Conservation (phyloP, 768 basidiomycete species). For the Pleurotus salmoneostramineus region DNA sequence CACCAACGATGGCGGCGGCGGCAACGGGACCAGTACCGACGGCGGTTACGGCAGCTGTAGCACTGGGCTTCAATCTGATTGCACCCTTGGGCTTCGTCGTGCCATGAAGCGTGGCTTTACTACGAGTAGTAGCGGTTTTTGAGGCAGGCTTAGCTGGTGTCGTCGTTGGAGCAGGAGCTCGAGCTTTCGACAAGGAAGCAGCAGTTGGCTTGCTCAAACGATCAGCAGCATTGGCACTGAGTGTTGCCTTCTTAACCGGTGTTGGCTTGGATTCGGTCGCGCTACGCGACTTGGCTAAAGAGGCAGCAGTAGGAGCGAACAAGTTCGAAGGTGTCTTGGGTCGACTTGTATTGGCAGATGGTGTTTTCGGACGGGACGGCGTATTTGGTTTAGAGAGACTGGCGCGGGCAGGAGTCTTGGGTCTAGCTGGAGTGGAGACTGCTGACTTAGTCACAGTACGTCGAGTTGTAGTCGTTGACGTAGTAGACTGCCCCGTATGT, state of each 20-base stretch:
- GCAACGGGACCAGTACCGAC: constrained; percentile 18
- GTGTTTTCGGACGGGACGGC: constrained; percentile 27
- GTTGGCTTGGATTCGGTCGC: constrained; percentile 41
- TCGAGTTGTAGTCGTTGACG: constrained; percentile 22
- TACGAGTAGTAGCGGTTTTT: constrained; percentile 20
- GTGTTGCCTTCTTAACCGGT: constrained; percentile 49
- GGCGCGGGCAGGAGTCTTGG: constrained; percentile 10
- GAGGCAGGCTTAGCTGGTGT: constrained; percentile 18
- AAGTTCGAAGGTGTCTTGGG: constrained; percentile 40
- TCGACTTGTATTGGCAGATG: constrained; percentile 18
- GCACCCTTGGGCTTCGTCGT: constrained; percentile 17
- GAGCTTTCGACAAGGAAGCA: constrained; percentile 64
- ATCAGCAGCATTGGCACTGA: constrained; percentile 53
- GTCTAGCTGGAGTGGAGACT: constrained; percentile 10
- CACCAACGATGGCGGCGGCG: constrained; percentile 13
- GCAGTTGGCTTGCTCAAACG: constrained; percentile 82
- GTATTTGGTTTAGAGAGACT: constrained; percentile 16
- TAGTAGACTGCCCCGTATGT: constrained; percentile 33
- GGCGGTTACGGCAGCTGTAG: constrained; percentile 11
- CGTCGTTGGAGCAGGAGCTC: constrained; percentile 31
- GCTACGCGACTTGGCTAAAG: constrained; percentile 66
- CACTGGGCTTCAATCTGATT: constrained; percentile 17
- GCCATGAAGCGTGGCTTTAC: constrained; percentile 24
- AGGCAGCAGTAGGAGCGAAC: constrained; percentile 82
- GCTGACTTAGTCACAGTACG: constrained; percentile 17